These are phyloP conservation scores for Cercophora sp. DNA, from an alignment of 495 filamentous ascomycete species.

Conservation along the genomic window DNA sequence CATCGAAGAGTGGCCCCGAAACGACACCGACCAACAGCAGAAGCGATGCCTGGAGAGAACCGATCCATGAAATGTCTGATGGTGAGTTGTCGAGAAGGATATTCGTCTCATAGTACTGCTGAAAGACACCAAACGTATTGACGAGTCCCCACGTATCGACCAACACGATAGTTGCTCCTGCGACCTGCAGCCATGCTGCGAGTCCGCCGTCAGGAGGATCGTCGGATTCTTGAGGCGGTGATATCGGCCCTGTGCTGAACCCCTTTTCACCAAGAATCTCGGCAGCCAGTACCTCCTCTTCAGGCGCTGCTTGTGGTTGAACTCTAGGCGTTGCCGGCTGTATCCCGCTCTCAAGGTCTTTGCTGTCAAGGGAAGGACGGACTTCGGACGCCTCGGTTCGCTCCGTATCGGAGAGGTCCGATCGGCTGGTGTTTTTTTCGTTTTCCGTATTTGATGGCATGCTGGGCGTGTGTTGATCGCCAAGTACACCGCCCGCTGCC, in stretches of 20 bases:
- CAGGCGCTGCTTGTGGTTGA: too few relatives aligned
- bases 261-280: too few relatives aligned
- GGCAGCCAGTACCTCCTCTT: too few relatives aligned
- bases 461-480: neutral
- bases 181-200: slow-evolving; percentile 43
- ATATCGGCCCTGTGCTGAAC: too few relatives aligned
- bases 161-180: slow-evolving; percentile 37
- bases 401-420: slow-evolving; percentile 3
- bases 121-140: slow-evolving; percentile 51
- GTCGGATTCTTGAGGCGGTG: too few relatives aligned
- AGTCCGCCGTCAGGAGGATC: slow-evolving; percentile 36
- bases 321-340: too few relatives aligned
- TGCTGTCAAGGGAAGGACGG: too few relatives aligned
- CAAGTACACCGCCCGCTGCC: neutral
- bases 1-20: slow-evolving; percentile 37
- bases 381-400: too few relatives aligned
- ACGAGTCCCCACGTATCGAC: slow-evolving; percentile 43
- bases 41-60: slow-evolving; percentile 35
- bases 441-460: neutral
- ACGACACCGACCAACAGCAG: slow-evolving; percentile 38
- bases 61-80: slow-evolving; percentile 42
- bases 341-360: neutral
- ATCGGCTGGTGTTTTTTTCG: neutral
- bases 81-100: slow-evolving; percentile 25
- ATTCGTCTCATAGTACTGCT: slow-evolving; percentile 47